Evolutionary conservation across 495 filamentous ascomycete species (phyloP).

Genomic region (Penicillium canescens): DNA sequence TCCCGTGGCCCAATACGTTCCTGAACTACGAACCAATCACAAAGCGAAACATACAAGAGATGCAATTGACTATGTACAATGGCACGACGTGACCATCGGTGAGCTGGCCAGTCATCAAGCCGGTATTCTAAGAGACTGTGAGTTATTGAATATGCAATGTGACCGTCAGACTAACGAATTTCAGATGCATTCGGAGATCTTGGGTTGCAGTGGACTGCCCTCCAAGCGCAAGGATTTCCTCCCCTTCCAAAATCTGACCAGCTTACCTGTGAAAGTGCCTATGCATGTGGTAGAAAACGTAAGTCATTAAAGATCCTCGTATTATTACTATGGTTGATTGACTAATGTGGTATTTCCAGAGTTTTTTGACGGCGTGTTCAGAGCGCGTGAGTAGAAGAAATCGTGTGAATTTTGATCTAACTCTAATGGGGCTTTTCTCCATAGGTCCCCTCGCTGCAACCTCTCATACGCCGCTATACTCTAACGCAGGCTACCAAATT

Average conservation of each 20-base stretch:
- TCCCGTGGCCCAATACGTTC: slow-evolving; percentile 47
- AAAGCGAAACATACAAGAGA: slow-evolving; percentile 19
- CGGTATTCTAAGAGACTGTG: slow-evolving; percentile 49
- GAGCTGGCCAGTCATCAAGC: slow-evolving; percentile 53
- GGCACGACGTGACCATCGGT: slow-evolving; percentile 56
- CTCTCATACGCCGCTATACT: slow-evolving; percentile 55
- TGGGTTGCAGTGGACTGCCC: slow-evolving; percentile 7
- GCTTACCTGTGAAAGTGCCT: slow-evolving; percentile 20
- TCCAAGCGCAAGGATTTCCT: slow-evolving; percentile 37
- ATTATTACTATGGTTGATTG: not conserved
- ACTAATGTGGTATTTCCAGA: slow-evolving; percentile 25
- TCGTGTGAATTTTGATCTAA: not conserved
- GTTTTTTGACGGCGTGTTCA: slow-evolving; percentile 52
- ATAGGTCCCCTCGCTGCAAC: slow-evolving; percentile 49
- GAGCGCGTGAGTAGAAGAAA: not conserved
- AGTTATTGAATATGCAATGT: slow-evolving; percentile 1
- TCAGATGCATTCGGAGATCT: slow-evolving; percentile 25
- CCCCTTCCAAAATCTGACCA: slow-evolving; percentile 14
- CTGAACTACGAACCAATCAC: slow-evolving; percentile 42
- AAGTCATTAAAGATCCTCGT: not conserved
- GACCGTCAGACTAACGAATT: not conserved
- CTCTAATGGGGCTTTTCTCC: slow-evolving; percentile 3
- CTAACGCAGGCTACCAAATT: slow-evolving; percentile 59
- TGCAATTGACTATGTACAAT: slow-evolving; percentile 40
- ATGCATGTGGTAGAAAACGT: slow-evolving; percentile 25